phyloP scores from a whole-genome alignment of 2,329 filamentous ascomycete species.

The Fonsecaea multimorphosa region DNA sequence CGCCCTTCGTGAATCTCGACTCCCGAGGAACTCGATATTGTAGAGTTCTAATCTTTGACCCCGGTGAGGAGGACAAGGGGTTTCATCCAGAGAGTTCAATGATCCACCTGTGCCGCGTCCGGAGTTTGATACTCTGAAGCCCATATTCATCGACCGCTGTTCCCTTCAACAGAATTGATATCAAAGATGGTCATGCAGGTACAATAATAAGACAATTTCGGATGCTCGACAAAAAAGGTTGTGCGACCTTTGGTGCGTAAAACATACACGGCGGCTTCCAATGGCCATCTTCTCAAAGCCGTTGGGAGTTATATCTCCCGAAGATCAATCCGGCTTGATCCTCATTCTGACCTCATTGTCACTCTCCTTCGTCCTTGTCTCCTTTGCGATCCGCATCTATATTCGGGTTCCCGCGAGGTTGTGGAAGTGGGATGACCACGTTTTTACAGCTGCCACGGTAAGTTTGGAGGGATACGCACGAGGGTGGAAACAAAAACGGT shows the following conservation, averaged over 20 bases:
- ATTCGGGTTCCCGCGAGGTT: constrained; percentile 45
- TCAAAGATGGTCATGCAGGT: constrained; percentile 7
- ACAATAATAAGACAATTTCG: constrained; percentile 7
- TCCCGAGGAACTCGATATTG: background rate
- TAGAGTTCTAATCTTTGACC: background rate
- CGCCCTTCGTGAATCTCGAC: background rate
- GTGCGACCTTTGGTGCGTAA: background rate
- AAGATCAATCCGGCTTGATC: constrained; percentile 51
- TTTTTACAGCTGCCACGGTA: constrained; percentile 45
- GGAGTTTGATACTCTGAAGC: background rate
- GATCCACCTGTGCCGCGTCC: background rate
- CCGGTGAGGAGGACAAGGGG: background rate
- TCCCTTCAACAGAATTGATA: background rate
- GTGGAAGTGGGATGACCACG: constrained; percentile 46
- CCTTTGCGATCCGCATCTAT: constrained; percentile 50
- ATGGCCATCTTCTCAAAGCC: constrained; percentile 38
- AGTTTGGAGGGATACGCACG: constrained; percentile 14
- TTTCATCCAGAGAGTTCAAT: background rate
- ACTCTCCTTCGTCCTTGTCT: constrained; percentile 48
- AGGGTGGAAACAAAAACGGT: background rate
- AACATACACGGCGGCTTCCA: background rate
- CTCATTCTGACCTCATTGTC: constrained; percentile 49
- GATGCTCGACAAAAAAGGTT: background rate
- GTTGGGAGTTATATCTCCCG: constrained; percentile 45
- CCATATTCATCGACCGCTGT: background rate